phyloP scores from a whole-genome alignment of 495 filamentous ascomycete species.

The Ascobolus immersus region DNA sequence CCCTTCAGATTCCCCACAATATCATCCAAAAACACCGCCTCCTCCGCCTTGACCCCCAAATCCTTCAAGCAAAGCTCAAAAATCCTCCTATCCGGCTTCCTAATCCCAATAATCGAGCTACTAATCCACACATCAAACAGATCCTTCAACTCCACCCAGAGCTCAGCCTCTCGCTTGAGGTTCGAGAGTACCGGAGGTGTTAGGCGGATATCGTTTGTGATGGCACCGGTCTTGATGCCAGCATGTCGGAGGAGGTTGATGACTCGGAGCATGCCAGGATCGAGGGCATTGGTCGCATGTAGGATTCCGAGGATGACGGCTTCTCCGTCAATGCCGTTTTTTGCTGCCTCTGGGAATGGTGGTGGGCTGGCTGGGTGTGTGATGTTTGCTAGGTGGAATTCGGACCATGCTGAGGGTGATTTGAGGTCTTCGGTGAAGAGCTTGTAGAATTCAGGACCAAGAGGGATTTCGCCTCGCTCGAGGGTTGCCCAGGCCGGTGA shows the following conservation, averaged over 20 bases:
- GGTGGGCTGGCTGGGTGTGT: constrained; percentile 2
- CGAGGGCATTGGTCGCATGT: constrained; percentile 37
- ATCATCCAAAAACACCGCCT: constrained; percentile 80
- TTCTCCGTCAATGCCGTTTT: constrained; percentile 52
- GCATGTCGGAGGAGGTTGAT: constrained; percentile 38
- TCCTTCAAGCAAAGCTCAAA: constrained; percentile 45
- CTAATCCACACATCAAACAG: constrained; percentile 67
- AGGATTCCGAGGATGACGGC: constrained; percentile 87
- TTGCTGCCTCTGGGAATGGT: constrained; percentile 2
- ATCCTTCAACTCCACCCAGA: constrained; percentile 28
- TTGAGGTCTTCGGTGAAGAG: constrained; percentile 52
- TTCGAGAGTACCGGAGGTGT: no score
- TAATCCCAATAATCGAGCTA: constrained; percentile 58
- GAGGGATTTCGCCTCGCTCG: constrained; percentile 45
- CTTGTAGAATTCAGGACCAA: constrained; percentile 50
- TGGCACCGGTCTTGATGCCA: constrained; percentile 44
- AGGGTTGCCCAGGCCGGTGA: constrained; percentile 60
- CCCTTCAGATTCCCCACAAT: constrained; percentile 82
- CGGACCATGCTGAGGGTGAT: constrained; percentile 36
- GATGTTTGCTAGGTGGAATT: constrained; percentile 22
- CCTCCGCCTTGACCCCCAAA: constrained; percentile 30
- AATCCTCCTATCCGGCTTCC: constrained; percentile 66
- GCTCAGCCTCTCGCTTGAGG: no score
- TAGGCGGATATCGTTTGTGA: constrained; percentile 94
- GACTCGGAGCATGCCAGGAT: constrained; percentile 71